Evolutionary conservation across 176 grass and related monocot genomes (phyloP), one percentile per base, ranked within the genome.

Genomic region (Eleusine indica): DNA sequence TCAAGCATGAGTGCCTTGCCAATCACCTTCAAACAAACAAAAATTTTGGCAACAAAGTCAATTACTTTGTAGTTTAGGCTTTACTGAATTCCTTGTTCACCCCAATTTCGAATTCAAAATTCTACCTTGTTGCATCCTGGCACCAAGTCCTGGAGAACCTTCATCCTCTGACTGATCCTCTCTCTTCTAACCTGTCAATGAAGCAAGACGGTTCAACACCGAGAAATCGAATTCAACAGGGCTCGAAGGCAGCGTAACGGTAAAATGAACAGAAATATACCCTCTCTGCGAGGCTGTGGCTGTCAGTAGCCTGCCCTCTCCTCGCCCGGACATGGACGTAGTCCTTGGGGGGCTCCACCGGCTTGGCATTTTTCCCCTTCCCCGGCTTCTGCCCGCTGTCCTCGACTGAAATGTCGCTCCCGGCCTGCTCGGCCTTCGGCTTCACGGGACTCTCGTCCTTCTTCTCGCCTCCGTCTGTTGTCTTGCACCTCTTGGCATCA

Each of bases 311-410:
- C 85, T 98, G 93, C 0, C 96, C 96, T 88, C 96, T 90, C 82
- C 96, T 93, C 11, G 96, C 96, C 84, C 96, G 92, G 57, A 95
- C 96, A 91, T 98, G 96, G 86, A 98, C 90, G 73, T 98, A 98
- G 82, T 98, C 96, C 68, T 91, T 95, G 54, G 83, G 96, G 0
- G 96, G 93, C 44, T 98, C 96, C 17, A 68, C 86, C 57, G 72
- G 77, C 80, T 90, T 98, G 16, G 73, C 73, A 89, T 93, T 94
- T 71, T 84, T 91, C 57, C 85, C 83, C 60, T 94, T 91, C 21
- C 80, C 81, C 41, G 85, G 85, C 83, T 74, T 90, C 75, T 85
- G 71, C 77, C 68, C 84, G 43, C 78, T 68, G 40, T 91, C 89
- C 86, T 91, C 92, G 13, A 86, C 85, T 18, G 80, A 89, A 87